Evolutionary conservation across 106 monocot genomes (phyloP).

Genomic region (Posidonia australis): DNA sequence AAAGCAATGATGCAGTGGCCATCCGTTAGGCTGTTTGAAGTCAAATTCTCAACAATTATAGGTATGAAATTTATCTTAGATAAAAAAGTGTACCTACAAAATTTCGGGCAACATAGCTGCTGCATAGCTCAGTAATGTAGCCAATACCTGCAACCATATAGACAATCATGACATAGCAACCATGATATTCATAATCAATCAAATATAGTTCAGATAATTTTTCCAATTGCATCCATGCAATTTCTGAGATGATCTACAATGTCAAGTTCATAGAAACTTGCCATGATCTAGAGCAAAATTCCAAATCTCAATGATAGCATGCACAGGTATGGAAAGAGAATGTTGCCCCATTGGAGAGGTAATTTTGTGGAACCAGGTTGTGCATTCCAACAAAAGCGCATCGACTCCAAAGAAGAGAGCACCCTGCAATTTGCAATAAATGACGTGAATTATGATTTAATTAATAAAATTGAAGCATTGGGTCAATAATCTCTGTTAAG

Average conservation of each 20-base stretch:
- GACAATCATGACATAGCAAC: not conserved
- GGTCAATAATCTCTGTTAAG: not conserved
- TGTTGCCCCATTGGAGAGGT: conserved; percentile 7
- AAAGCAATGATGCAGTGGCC: no score
- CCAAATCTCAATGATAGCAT: conserved; percentile 30
- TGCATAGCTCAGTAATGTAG: conserved; percentile 30
- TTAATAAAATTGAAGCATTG: not conserved
- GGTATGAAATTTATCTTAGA: not conserved
- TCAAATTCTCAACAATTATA: no score
- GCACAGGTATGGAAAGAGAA: conserved; percentile 20
- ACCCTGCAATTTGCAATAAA: conserved; percentile 23
- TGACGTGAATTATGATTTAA: not conserved
- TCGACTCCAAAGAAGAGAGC: conserved; percentile 60
- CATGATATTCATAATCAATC: not conserved
- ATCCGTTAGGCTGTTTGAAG: no score
- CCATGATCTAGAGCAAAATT: conserved; percentile 41
- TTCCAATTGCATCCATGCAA: not conserved
- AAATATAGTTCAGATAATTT: not conserved
- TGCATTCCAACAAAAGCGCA: conserved; percentile 35
- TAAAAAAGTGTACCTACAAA: conserved; percentile 45
- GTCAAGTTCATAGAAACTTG: conserved; percentile 14
- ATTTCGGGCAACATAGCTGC: conserved; percentile 36
- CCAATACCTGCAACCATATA: conserved; percentile 34
- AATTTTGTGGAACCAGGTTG: conserved; percentile 29
- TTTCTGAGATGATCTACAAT: not conserved